phyloP scores from a whole-genome alignment of 2,329 filamentous ascomycete species.

The Cadophora gregata region DNA sequence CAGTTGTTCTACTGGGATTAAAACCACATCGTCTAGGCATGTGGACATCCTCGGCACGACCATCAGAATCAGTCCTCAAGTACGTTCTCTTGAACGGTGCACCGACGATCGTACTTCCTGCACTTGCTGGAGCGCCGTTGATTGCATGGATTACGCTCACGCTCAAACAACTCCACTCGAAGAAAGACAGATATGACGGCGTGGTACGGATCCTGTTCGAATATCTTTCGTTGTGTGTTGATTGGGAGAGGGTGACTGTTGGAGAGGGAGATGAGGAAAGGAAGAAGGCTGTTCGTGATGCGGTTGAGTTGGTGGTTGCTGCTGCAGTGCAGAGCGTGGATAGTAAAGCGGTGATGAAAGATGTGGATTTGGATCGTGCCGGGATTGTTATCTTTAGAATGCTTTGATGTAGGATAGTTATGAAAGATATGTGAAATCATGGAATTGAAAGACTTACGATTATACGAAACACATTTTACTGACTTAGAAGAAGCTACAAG shows the following conservation, averaged over 20 bases:
- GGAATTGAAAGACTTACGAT: too few species aligned
- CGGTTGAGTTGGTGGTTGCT: constrained; percentile 27
- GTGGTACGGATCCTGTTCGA: constrained; percentile 27
- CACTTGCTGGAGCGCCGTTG: constrained; percentile 27
- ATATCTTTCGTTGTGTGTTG: constrained; percentile 28
- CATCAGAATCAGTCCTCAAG: constrained; percentile 26
- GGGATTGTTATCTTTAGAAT: constrained; percentile 29
- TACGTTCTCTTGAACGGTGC: constrained; percentile 28
- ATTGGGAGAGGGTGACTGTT: constrained; percentile 28
- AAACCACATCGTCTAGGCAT: constrained; percentile 28
- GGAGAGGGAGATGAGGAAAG: constrained; percentile 25
- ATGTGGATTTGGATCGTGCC: constrained; percentile 29
- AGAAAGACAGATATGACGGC: constrained; percentile 23
- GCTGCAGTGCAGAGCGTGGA: constrained; percentile 26
- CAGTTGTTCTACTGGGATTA: constrained; percentile 27
- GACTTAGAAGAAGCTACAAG: too few species aligned
- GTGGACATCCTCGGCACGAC: constrained; percentile 28
- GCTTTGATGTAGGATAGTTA: constrained; percentile 10
- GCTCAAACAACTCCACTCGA: constrained; percentile 25
- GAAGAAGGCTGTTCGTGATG: constrained; percentile 28
- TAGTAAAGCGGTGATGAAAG: constrained; percentile 26
- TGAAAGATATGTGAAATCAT: too few species aligned
- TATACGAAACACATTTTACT: too few species aligned
- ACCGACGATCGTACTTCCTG: constrained; percentile 27
- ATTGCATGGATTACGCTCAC: constrained; percentile 29